Base-by-base conservation (phyloP, 495 filamentous ascomycete genomes). In the Letharia columbiana region DNA sequence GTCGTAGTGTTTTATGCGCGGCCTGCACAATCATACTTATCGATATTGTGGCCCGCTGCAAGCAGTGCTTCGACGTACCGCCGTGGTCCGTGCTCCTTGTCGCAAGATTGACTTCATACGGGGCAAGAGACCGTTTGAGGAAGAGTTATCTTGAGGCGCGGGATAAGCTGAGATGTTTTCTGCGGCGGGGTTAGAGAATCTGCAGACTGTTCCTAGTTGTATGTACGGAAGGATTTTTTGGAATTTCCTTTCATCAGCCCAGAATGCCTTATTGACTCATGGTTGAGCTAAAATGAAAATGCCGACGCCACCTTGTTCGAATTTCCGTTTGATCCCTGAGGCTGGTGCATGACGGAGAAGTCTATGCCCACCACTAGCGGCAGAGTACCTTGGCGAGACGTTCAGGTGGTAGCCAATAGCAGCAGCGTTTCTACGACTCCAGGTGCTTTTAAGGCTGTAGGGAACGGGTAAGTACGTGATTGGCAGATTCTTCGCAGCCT, bases 141-240 rank as follows among this genome's bases (percentile, higher is more conserved):
- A 50, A 33, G 59, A 23, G 35, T 44, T 61, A 20, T 47, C 52
- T 52, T 66, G 58, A 66, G 64, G 64, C 64, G 64, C 64, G 64
- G 58, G 23, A 56, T 56, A 56, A 44, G 64, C 64, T 66, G 58
- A 54, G 44, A 61, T 7, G 1, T 66, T 15, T 40, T 54, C 33
- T 66, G 64, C 64, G 64, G 64, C 64, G 64, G 64, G 64, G 57
- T 66, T 28, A 61, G 33, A 47, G 57, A 52, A 61, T 66, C 47
- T 61, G 64, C 64, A 66, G 52, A 15, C 18, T 37, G 52, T 54
- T 54, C 23, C 23, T 28, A 28, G 23, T 28, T 28, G 50, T 66
- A 52, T 52, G 64, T 66, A 57, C 58, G 64, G 42, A 35, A 66
- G 58, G 44, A 61, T 44, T 40, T 45, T 28, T 28, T 28, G 6